Evolutionary conservation across 306 rosid genomes (phyloP).

Genomic region (Urtica urens): DNA sequence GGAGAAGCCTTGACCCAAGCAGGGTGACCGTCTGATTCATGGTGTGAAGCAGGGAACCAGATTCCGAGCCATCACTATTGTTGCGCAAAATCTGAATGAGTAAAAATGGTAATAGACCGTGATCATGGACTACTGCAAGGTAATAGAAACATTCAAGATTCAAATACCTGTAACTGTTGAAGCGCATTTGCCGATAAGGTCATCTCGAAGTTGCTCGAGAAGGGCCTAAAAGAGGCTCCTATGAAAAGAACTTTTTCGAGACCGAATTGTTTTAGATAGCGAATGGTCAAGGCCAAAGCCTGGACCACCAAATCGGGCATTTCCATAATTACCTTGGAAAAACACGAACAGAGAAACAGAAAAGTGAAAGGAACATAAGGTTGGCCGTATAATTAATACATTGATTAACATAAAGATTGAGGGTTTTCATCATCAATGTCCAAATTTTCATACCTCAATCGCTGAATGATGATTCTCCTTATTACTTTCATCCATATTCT

Average conservation of each 20-base stretch:
- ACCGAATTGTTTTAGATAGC: slow-evolving; percentile 77
- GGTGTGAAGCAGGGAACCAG: slow-evolving; percentile 71
- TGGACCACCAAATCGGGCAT: slow-evolving; percentile 73
- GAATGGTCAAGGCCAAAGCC: slow-evolving; percentile 73
- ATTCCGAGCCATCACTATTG: slow-evolving; percentile 74
- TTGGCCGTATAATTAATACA: slow-evolving; percentile 1
- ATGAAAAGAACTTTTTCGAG: slow-evolving; percentile 56
- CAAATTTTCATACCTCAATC: slow-evolving; percentile 41
- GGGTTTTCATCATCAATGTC: slow-evolving; percentile 3
- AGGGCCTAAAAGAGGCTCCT: slow-evolving; percentile 76
- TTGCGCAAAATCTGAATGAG: slow-evolving; percentile 57
- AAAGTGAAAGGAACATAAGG: slow-evolving; percentile 11
- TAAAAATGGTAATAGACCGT: slow-evolving; percentile 10
- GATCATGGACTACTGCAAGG: neutral
- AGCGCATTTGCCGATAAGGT: slow-evolving; percentile 80
- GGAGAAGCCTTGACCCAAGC: slow-evolving; percentile 86
- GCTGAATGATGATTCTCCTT: slow-evolving; percentile 30
- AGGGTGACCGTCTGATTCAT: slow-evolving; percentile 82
- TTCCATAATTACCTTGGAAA: slow-evolving; percentile 52
- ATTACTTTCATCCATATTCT: slow-evolving; percentile 31
- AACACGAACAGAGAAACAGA: slow-evolving; percentile 5
- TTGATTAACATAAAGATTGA: slow-evolving; percentile 1
- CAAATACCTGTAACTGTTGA: slow-evolving; percentile 78
- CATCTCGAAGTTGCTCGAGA: slow-evolving; percentile 68
- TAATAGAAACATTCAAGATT: neutral